Evolutionary conservation across 1,139 yeast species (phyloP), one percentile per base, ranked within the genome.

Genomic region (Blastobotrys persicus): DNA sequence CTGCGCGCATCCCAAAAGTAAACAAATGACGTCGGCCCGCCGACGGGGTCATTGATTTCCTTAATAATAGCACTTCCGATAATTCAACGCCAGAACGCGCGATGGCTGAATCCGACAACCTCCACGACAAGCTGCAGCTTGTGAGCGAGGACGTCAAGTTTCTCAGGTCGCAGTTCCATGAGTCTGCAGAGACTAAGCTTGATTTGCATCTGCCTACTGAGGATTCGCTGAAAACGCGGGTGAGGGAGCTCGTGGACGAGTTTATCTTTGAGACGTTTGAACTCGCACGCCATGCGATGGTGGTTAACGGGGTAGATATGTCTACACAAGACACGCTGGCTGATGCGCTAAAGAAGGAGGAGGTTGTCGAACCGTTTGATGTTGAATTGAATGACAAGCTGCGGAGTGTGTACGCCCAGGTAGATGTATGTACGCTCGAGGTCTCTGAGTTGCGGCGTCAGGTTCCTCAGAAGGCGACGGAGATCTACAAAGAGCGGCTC

Each of bases 311-410:
- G 6, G 52, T 49, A 16, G 64, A 61, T 38, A 55, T 61, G 54
- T 13, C 55, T 2, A 44, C 39, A 2, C 55, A 49, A 13, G 52
- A 48, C 2, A 46, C 59, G 2, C 47, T 63, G 33, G 52, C 46
- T 13, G 44, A 48, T 17, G 47, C 56, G 6, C 48, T 63, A 37
- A 47, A 49, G n/a, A 55, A 48, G 23, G 55, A 52, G 16, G 53
- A 54, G 20, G 61, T 57, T 17, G 74, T 78, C 12, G 88, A 80
- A 59, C 85, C 86, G 1, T 79, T 80, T 63, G 85, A 83, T 61
- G 64, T 73, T 38, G 80, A 73, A 11, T 65, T 81, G 46, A 78
- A 80, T 59, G 73, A 73, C 46, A 60, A 70, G 51, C 69, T 83
- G 37, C 68, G 85, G 35, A 67, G 68, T 23, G 59, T 80, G 31